Base-by-base conservation (phyloP, 208 protist genomes). In the Leishmania gerbilli region DNA sequence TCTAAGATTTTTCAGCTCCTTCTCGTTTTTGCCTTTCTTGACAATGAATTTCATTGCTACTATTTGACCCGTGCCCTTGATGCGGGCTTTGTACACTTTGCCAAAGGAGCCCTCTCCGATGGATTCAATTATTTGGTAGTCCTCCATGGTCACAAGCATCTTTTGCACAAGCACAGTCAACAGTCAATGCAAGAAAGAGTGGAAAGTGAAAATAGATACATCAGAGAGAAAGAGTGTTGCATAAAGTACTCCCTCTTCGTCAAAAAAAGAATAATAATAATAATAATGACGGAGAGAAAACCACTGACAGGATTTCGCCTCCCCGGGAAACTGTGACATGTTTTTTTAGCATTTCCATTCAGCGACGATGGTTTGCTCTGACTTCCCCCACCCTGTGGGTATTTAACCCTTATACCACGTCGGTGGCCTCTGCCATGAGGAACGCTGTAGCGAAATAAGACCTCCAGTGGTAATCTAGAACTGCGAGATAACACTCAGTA, bases 41-140 rank as follows among this genome's bases (percentile, higher is more conserved):
- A 91, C 64, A 69, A 99, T 99, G 78, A 98, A 98, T 86, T 99
- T 99, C 85, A 99, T 98, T n/a, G 99, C 99, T n/a, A 99, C 98
- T 69, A 99, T 89, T 76, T 99, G 93, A 1, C 96, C 95, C 17
- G 96, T 98, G 53, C 90, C 92, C 71, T 98, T 98, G 55, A 96
- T 90, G 42, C 98, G 89, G 31, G 95, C 98, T 80, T 98, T 99
- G 90, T 98, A 99, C n/a, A 99, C 98, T 82, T 99, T 99, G 27
- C 99, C 99, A 92, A 99, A 99, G 21, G 98, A 99, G 27, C 99
- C 99, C 79, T 99, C 98, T 40, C 99, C 99, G 71, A 99, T 99
- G 34, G 98, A 89, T 62, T 99, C 95, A 15, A 99, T 87, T 78
- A 99, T 89, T 62, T 95, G 90, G 89, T 99, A 99, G 60, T 95